These are phyloP conservation scores for Chernovozyma aurita DNA, from an alignment of 1,139 yeast genomes.

Conservation along the genomic window DNA sequence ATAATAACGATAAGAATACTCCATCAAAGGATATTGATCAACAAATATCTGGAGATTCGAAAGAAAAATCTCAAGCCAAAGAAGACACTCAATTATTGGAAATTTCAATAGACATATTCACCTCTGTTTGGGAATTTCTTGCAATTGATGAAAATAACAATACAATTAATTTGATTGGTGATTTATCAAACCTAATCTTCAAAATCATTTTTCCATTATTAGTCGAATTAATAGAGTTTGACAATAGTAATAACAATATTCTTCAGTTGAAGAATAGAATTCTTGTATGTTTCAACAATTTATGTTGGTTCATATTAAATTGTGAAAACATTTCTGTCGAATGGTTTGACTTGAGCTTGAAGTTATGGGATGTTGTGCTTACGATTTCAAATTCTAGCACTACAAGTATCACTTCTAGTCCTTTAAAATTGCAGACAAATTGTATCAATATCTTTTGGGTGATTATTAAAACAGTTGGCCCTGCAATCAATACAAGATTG, in stretches of 20 bases:
- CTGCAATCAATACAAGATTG: constrained; percentile 21
- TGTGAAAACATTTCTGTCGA: constrained; percentile 28
- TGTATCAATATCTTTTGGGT: constrained; percentile 64
- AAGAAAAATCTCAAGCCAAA: constrained; percentile 43
- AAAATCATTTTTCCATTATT: constrained; percentile 37
- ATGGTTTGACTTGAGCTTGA: constrained; percentile 29
- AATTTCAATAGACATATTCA: constrained; percentile 65
- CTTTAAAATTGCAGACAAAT: constrained; percentile 34
- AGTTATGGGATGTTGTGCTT: constrained; percentile 38
- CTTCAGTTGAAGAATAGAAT: constrained; percentile 48
- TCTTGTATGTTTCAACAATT: constrained; percentile 65
- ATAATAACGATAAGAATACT: constrained; percentile 16
- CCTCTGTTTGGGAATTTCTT: constrained; percentile 66
- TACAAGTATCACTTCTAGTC: constrained; percentile 12
- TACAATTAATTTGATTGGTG: constrained; percentile 17
- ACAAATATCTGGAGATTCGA: constrained; percentile 21
- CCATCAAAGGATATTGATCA: constrained; percentile 19
- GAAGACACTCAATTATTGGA: constrained; percentile 61
- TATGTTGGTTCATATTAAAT: constrained; percentile 50
- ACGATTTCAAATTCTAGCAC: constrained; percentile 14
- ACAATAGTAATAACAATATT: constrained; percentile 17
- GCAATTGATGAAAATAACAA: constrained; percentile 24
- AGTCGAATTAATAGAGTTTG: constrained; percentile 32
- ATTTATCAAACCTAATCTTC: constrained; percentile 23
- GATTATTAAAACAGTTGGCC: constrained; percentile 42